These are phyloP conservation scores for Populus alba DNA, from an alignment of 345 rosid species.

Conservation along the genomic window DNA sequence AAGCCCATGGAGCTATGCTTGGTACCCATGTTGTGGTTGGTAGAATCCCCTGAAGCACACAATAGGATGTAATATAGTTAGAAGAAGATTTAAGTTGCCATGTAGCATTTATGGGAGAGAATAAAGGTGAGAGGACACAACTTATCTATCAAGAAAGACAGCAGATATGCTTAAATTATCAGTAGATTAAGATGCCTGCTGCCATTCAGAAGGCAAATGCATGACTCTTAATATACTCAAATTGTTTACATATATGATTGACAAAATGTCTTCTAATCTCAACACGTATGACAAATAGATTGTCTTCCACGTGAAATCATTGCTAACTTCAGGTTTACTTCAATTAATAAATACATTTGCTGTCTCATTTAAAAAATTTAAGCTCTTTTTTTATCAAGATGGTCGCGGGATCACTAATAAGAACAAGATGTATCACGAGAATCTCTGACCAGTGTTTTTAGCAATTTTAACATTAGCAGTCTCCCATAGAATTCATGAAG, in stretches of 20 bases:
- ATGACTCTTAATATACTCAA: not conserved
- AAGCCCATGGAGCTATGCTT: conserved; percentile 48
- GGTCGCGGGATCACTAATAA: not conserved
- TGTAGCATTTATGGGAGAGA: not conserved
- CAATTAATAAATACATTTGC: not conserved
- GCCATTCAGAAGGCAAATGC: not conserved
- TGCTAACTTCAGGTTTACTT: not conserved
- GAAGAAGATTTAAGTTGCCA: not conserved
- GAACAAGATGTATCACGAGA: not conserved
- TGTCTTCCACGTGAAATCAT: not conserved
- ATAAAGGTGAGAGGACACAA: not conserved
- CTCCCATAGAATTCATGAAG: not conserved
- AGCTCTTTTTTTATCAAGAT: not conserved
- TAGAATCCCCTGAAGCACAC: conserved; percentile 9
- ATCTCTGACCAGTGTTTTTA: not conserved
- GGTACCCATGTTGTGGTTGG: conserved; percentile 45
- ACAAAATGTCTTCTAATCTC: not conserved
- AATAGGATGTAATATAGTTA: not conserved
- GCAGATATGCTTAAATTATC: not conserved
- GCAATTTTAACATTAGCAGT: not conserved
- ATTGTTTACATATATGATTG: not conserved
- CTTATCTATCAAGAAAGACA: not conserved
- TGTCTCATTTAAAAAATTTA: not conserved
- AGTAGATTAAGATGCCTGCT: not conserved
- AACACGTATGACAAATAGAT: not conserved